Percentiles rank a stretch among this genome's conserved stretches.
phyloP scores from a whole-genome alignment of 306 rosid species.

The Chamaecrista fasciculata region DNA sequence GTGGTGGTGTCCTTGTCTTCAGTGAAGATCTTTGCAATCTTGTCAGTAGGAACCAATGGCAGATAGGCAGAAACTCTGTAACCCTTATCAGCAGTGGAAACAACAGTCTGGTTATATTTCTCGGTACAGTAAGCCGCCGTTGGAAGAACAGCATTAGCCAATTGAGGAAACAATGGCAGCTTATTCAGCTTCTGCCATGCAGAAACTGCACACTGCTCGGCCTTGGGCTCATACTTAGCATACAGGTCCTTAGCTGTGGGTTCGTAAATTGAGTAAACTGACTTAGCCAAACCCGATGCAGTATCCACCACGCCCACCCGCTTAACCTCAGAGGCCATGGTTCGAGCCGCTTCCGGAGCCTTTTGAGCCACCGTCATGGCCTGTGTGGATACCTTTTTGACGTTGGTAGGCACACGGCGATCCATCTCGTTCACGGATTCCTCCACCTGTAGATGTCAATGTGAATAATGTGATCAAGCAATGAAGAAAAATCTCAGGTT shows the following conservation, averaged over 20 bases:
- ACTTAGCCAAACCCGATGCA: constrained; percentile 54
- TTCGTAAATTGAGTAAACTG: constrained; percentile 43
- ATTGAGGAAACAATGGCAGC: constrained; percentile 72
- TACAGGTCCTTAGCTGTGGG: constrained; percentile 12
- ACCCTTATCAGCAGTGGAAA: constrained; percentile 37
- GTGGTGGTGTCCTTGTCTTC: not conserved
- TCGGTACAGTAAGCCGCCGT: constrained; percentile 42
- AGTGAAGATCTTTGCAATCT: constrained; percentile 39
- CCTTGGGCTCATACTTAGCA: constrained; percentile 60
- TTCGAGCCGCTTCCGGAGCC: constrained; percentile 43
- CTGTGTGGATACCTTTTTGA: constrained; percentile 69
- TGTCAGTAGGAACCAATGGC: constrained; percentile 46
- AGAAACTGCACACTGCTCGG: constrained; percentile 39
- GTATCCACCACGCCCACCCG: constrained; percentile 60
- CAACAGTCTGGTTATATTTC: constrained; percentile 45
- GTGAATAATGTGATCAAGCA: not conserved
- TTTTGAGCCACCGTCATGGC: constrained; percentile 43
- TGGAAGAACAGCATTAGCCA: constrained; percentile 43
- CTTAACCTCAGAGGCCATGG: constrained; percentile 55
- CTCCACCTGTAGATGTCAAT: constrained; percentile 45
- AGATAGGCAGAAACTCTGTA: constrained; percentile 40
- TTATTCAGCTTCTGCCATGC: constrained; percentile 50
- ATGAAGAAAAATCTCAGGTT: not conserved
- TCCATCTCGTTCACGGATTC: constrained; percentile 65
- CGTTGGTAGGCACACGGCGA: constrained; percentile 54